A percentile compares a stretch with the other conserved stretches of the same genome.
These are phyloP conservation scores for Nicotiana attenuata DNA, from an alignment of 257 asterid genomes.

Conservation along the genomic window DNA sequence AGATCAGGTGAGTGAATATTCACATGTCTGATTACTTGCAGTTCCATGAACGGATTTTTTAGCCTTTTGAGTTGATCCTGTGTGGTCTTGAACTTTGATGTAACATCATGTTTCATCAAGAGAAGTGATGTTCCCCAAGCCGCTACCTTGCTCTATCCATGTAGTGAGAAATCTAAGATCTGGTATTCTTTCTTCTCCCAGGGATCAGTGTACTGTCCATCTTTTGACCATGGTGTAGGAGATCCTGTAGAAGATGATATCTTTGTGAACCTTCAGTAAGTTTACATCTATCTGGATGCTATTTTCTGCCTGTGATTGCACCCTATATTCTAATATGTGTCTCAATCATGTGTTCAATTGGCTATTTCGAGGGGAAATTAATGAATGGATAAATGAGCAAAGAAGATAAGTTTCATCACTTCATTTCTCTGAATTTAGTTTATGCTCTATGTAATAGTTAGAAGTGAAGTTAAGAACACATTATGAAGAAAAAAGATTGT, in stretches of 20 bases:
- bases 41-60: background rate
- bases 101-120: background rate
- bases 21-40: slow-evolving; percentile 13
- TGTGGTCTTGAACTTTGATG: background rate
- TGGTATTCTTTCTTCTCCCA: slow-evolving; percentile 23
- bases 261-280: slow-evolving; percentile 81
- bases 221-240: slow-evolving; percentile 94
- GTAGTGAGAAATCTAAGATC: background rate
- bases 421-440: background rate
- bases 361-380: background rate
- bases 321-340: background rate
- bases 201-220: slow-evolving; percentile 88
- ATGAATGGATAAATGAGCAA: background rate
- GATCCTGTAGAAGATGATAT: slow-evolving; percentile 95
- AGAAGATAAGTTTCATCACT: background rate
- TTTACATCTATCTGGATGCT: slow-evolving; percentile 2
- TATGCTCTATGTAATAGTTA: background rate
- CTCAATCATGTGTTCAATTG: background rate
- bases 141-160: background rate
- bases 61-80: background rate
- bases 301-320: background rate
- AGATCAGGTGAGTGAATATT: slow-evolving; percentile 45
- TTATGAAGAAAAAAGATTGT: background rate
- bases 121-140: background rate
- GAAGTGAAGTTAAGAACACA: background rate